Evolutionary conservation across 768 basidiomycete species (phyloP).

Genomic region (Tubosaeta brunneosetosa): DNA sequence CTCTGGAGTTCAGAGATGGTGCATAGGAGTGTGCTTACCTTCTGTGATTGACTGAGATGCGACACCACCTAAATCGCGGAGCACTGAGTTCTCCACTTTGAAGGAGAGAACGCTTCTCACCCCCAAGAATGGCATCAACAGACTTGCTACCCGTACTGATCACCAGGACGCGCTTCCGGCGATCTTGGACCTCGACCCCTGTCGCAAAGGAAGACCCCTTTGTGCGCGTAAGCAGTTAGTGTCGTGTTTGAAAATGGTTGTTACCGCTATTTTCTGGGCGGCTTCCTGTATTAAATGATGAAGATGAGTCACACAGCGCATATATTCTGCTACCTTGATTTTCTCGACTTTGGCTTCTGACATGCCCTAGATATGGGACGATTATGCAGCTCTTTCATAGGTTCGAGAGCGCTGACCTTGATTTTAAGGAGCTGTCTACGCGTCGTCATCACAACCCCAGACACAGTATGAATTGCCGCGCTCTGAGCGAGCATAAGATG

Average conservation of each 20-base stretch:
- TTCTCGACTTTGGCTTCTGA: conserved; percentile 98
- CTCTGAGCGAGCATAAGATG: conserved; percentile 37
- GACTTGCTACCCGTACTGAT: conserved; percentile 93
- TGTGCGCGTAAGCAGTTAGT: not conserved
- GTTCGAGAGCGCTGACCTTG: conserved; percentile 51
- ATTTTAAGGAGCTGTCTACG: conserved; percentile 88
- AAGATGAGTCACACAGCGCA: not conserved
- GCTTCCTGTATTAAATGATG: conserved; percentile 61
- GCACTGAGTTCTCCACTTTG: not conserved
- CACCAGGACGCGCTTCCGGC: conserved; percentile 68
- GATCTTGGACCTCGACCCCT: conserved; percentile 86
- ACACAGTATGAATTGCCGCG: conserved; percentile 79
- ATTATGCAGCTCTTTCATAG: not conserved
- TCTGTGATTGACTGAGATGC: conserved; percentile 94
- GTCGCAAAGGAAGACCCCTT: conserved; percentile 91
- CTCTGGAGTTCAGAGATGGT: not conserved
- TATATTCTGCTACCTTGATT: conserved; percentile 60
- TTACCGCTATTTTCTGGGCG: conserved; percentile 78
- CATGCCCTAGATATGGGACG: conserved; percentile 59
- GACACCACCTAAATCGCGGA: conserved; percentile 58
- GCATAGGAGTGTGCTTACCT: conserved; percentile 39
- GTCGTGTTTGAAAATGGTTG: not conserved
- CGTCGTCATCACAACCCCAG: conserved; percentile 89
- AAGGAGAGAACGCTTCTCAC: conserved; percentile 35
- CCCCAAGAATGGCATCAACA: conserved; percentile 85